These are phyloP conservation scores for Mortierella alpina DNA, from an alignment of 192 early-diverging fungal species.

Conservation along the genomic window DNA sequence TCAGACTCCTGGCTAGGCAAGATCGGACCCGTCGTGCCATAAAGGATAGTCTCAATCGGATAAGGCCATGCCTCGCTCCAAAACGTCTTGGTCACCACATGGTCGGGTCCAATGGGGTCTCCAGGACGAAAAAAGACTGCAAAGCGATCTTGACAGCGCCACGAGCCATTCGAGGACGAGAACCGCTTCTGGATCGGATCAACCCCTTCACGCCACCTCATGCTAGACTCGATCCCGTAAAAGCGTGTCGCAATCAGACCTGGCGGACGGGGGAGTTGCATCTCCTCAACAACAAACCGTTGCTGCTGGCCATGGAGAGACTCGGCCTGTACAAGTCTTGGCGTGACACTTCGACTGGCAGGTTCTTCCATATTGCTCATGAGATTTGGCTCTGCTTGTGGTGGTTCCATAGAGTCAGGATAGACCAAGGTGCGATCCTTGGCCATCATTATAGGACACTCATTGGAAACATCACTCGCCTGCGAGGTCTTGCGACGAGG, in stretches of 20 bases:
- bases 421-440: constrained; percentile 17
- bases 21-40: constrained; percentile 15
- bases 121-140: constrained; percentile 50
- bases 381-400: background rate
- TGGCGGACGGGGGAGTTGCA: constrained; percentile 8
- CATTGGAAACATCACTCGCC: background rate
- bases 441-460: background rate
- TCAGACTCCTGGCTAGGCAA: background rate
- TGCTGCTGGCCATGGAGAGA: constrained; percentile 8
- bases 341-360: background rate
- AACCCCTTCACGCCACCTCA: constrained; percentile 50
- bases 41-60: constrained; percentile 49
- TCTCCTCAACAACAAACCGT: background rate
- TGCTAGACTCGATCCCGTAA: constrained; percentile 52
- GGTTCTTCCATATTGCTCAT: constrained; percentile 20
- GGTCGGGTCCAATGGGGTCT: constrained; percentile 44
- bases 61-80: constrained; percentile 56
- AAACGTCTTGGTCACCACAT: constrained; percentile 50
- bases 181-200: constrained; percentile 49
- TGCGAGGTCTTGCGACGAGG: constrained; percentile 1
- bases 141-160: constrained; percentile 53
- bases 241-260: constrained; percentile 35
- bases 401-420: background rate
- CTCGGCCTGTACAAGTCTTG: constrained; percentile 1
- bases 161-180: constrained; percentile 42